Conservation (phyloP, 2,329 filamentous ascomycete species). For the Didymella lethalis region DNA sequence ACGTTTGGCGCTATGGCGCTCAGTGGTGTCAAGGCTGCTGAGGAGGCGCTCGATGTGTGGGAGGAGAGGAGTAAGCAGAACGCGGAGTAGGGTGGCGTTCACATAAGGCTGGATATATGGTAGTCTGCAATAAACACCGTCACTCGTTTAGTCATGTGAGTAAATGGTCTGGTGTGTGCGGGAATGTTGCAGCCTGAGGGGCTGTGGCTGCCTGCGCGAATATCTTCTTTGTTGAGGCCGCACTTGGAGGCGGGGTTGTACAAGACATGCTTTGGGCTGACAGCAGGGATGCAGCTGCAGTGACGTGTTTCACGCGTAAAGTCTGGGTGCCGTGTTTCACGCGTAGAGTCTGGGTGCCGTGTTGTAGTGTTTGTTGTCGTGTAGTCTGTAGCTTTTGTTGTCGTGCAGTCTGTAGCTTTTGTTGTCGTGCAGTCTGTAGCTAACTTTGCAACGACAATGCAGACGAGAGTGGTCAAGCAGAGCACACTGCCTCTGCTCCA, state of each 20-base stretch:
- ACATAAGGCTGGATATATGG: too few species aligned
- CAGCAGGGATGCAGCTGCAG: constrained; percentile 12
- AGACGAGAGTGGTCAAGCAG: not conserved
- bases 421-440: not conserved
- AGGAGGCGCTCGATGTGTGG: constrained; percentile 81
- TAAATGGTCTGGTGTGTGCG: too few species aligned
- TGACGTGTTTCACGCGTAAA: constrained; percentile 18
- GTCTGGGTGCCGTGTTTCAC: constrained; percentile 16
- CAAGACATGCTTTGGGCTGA: constrained; percentile 5
- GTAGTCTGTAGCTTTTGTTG: not conserved
- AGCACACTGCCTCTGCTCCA: too few species aligned
- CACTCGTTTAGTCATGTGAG: not conserved
- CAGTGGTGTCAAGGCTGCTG: constrained; percentile 87
- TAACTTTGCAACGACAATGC: too few species aligned
- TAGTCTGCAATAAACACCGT: constrained; percentile 13
- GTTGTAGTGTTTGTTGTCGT: not conserved
- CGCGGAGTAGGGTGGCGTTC: constrained; percentile 52
- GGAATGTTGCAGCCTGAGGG: not conserved
- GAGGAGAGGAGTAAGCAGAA: constrained; percentile 81
- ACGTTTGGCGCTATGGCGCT: constrained; percentile 91
- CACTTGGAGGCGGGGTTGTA: constrained; percentile 8
- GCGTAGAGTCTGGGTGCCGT: not conserved
- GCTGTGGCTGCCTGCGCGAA: not conserved
- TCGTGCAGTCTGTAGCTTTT: not conserved
- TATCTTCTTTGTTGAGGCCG: constrained; percentile 6